Conservation (phyloP, 2,329 filamentous ascomycete species). For the Scolecobasidium constrictum region DNA sequence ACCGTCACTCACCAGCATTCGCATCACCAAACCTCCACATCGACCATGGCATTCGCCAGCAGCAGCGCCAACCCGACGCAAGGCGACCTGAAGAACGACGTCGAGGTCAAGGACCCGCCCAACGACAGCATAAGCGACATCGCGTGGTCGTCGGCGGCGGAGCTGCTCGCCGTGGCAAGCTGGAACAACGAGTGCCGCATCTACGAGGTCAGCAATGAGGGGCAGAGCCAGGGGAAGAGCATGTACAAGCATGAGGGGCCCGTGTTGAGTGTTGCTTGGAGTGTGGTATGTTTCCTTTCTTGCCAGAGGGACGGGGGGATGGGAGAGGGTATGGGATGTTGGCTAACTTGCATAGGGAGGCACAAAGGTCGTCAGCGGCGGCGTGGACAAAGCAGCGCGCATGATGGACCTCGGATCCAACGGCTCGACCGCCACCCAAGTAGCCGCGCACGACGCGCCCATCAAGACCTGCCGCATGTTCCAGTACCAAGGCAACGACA, state of each 20-base stretch:
- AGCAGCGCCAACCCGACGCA: conserved; percentile 51
- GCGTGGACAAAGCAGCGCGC: conserved; percentile 83
- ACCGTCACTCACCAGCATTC: too few relatives aligned
- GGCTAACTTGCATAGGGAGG: conserved; percentile 80
- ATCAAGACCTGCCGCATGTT: conserved; percentile 65
- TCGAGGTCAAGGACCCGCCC: conserved; percentile 66
- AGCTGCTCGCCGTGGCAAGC: conserved; percentile 80
- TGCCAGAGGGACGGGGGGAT: too few relatives aligned
- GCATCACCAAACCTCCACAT: neutral
- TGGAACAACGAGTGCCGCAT: conserved; percentile 99
- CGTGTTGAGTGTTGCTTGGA: conserved; percentile 78
- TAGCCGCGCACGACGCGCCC: conserved; percentile 76
- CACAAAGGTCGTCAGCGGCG: conserved; percentile 73
- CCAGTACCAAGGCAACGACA: conserved; percentile 52
- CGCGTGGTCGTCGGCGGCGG: conserved; percentile 63
- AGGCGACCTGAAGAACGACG: conserved; percentile 84
- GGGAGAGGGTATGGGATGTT: neutral
- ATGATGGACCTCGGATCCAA: conserved; percentile 61
- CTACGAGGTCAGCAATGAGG: conserved; percentile 74
- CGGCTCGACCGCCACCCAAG: conserved; percentile 39
- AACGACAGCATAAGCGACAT: conserved; percentile 86
- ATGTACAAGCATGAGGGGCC: conserved; percentile 78
- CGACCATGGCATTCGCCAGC: conserved; percentile 36
- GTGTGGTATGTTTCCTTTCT: conserved; percentile 57
- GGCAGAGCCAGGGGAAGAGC: conserved; percentile 74